Percentiles rank a stretch among this genome's conserved stretches.
These are phyloP conservation scores for Musa troglodytarum DNA, from an alignment of 176 grass and related monocot genomes.

Conservation along the genomic window DNA sequence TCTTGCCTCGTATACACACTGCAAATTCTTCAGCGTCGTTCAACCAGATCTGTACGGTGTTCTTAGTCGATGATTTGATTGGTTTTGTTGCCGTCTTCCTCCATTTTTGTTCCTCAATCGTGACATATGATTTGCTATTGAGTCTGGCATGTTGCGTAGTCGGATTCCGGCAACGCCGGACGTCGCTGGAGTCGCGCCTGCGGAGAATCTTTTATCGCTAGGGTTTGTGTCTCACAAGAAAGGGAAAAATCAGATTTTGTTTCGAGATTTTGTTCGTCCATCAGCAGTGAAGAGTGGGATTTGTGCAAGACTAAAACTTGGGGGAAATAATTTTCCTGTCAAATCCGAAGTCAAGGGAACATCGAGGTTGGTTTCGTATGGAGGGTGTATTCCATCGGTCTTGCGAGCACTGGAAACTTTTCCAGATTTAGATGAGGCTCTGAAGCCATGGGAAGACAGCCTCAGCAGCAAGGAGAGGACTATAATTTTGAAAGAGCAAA, in stretches of 20 bases:
- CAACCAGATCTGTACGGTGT: neutral
- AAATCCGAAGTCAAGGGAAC: constrained; percentile 16
- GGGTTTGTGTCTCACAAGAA: constrained; percentile 5
- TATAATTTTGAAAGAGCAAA: constrained; percentile 84
- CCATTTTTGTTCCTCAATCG: neutral
- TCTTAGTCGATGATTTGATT: neutral
- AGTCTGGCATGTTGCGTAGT: constrained; percentile 33
- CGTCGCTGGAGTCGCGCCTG: neutral
- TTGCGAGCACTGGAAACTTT: constrained; percentile 40
- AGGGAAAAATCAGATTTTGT: constrained; percentile 12
- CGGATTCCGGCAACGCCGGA: neutral
- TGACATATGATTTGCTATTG: neutral
- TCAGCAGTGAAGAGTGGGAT: constrained; percentile 10
- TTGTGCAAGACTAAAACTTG: constrained; percentile 10
- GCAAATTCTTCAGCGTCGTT: neutral
- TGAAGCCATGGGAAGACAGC: constrained; percentile 55
- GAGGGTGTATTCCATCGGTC: constrained; percentile 60
- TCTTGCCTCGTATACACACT: neutral
- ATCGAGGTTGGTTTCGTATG: constrained; percentile 28
- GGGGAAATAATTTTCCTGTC: constrained; percentile 4
- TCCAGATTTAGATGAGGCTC: constrained; percentile 46
- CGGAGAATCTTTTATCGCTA: neutral
- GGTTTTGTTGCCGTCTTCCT: neutral
- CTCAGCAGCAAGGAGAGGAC: constrained; percentile 62
- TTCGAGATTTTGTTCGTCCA: constrained; percentile 9